Evolutionary conservation across 192 early-diverging fungal genomes (phyloP).

Genomic region (Chytriomyces hyalinus): DNA sequence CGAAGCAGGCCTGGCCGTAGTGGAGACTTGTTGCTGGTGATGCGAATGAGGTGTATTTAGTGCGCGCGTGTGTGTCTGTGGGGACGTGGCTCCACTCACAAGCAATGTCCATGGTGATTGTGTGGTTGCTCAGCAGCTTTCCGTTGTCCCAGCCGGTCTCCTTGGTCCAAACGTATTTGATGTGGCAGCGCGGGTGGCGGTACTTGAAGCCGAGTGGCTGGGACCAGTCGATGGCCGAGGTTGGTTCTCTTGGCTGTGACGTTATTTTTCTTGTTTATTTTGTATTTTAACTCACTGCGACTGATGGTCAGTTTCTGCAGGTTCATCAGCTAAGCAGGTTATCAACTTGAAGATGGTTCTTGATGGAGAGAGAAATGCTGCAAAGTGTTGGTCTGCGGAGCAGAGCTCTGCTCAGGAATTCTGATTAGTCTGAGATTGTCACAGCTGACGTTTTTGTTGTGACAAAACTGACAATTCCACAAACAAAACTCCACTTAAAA

Average conservation of each 20-base stretch:
- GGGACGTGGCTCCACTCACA: constrained; percentile 29
- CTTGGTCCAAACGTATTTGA: constrained; percentile 66
- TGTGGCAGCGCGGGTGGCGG: constrained; percentile 64
- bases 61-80: neutral
- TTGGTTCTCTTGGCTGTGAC: constrained; percentile 16
- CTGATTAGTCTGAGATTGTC: no score
- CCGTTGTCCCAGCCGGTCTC: constrained; percentile 68
- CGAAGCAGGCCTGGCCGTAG: constrained; percentile 81
- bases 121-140: constrained; percentile 56
- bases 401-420: no score
- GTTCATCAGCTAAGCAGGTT: no score
- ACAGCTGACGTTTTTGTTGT: no score
- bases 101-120: constrained; percentile 68
- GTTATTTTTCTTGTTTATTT: constrained; percentile 3
- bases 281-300: no score
- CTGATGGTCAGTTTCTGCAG: no score
- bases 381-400: no score
- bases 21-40: constrained; percentile 64
- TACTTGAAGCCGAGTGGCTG: constrained; percentile 70
- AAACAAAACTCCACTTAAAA: no score
- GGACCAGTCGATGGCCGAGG: constrained; percentile 61
- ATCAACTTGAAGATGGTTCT: no score
- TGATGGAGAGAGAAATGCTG: no score
- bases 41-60: neutral
- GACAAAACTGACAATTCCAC: no score